A percentile compares a stretch with the other conserved stretches of the same genome.
Conservation (phyloP, 768 basidiomycete species). For the Strobilomyces confusus region DNA sequence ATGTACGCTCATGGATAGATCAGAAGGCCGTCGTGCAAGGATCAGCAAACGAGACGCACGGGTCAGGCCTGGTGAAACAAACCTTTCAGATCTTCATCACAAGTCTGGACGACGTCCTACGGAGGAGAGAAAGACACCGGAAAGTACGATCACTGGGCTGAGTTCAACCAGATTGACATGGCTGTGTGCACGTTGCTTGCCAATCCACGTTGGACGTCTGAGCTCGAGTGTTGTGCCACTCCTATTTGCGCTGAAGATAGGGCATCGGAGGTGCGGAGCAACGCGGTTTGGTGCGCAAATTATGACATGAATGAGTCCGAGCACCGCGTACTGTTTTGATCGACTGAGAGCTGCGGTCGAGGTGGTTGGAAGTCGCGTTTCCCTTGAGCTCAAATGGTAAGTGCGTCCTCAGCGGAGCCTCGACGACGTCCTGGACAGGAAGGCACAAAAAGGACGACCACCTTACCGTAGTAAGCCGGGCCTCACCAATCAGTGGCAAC, state of each 20-base stretch:
- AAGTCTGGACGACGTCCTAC: constrained; percentile 3
- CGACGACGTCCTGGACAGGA: constrained; percentile 11
- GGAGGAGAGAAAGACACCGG: constrained; percentile 1
- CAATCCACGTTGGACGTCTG: constrained; percentile 18
- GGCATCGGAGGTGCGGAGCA: constrained; percentile 8
- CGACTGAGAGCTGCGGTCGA: constrained; percentile 2
- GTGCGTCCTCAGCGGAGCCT: constrained; percentile 23
- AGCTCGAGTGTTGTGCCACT: constrained; percentile 5
- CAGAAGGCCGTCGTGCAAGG: constrained; percentile 8
- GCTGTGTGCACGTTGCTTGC: constrained; percentile 19
- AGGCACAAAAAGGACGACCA: constrained; percentile 7
- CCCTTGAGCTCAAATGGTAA: constrained; percentile 4
- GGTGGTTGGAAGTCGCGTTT: constrained; percentile 14
- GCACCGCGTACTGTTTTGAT: constrained; percentile 8
- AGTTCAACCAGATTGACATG: constrained; percentile 7
- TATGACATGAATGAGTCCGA: constrained; percentile 18
- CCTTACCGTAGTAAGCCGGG: constrained; percentile 1
- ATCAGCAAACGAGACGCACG: constrained; percentile 4
- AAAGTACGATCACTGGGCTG: constrained; percentile 2
- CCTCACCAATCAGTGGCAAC: constrained; percentile 18
- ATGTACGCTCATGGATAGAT: constrained; percentile 11
- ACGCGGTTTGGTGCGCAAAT: constrained; percentile 7
- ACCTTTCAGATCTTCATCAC: constrained; percentile 16
- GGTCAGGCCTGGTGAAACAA: constrained; percentile 2
- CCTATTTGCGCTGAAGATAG: constrained; percentile 12